Percentiles rank a stretch among this genome's conserved stretches.
phyloP scores from a whole-genome alignment of 2,329 filamentous ascomycete genomes.

The Botryotinia globosa region DNA sequence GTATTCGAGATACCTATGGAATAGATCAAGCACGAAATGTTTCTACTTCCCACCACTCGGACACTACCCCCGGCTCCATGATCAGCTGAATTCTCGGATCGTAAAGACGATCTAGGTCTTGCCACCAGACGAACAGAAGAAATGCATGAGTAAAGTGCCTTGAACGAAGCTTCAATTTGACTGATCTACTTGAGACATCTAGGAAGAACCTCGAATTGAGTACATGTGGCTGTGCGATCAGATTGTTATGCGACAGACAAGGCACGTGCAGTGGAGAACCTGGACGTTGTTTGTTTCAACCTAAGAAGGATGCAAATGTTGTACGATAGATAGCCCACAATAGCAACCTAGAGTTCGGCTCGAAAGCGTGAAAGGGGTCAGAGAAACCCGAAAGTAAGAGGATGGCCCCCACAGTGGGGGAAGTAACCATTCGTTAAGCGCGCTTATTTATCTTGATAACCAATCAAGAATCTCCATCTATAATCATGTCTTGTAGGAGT shows the following conservation, averaged over 20 bases:
- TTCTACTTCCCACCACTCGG: neutral
- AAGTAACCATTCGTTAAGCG: neutral
- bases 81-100: neutral
- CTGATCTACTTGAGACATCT: neutral
- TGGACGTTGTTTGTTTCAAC: neutral
- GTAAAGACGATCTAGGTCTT: neutral
- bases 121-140: neutral
- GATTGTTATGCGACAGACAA: neutral
- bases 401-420: neutral
- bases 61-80: neutral
- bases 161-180: neutral
- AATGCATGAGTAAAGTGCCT: neutral
- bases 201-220: neutral
- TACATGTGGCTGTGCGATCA: neutral
- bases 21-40: constrained; percentile 4
- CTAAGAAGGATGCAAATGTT: neutral
- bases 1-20: neutral
- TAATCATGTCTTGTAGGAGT: neutral
- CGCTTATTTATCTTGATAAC: too few species aligned
- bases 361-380: neutral
- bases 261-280: neutral
- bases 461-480: neutral
- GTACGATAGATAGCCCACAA: neutral
- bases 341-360: neutral
- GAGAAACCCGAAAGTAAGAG: neutral